These are phyloP conservation scores for Vigna angularis DNA, from an alignment of 306 rosid genomes.

Conservation along the genomic window DNA sequence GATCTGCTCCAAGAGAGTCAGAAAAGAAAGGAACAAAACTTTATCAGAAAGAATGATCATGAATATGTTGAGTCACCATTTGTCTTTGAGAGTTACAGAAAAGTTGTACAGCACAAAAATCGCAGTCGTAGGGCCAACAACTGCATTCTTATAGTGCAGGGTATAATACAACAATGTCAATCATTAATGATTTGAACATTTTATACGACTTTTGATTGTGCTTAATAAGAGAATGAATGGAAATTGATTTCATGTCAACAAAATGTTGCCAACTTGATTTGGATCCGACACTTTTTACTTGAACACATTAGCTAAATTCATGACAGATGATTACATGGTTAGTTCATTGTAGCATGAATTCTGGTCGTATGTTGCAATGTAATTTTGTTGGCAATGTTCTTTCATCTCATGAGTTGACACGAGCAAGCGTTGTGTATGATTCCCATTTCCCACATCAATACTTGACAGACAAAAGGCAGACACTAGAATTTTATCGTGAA, in stretches of 20 bases:
- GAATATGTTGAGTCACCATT: slow-evolving; percentile 10
- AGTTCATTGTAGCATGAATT: not conserved
- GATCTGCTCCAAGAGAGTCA: slow-evolving; percentile 50
- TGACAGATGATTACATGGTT: not conserved
- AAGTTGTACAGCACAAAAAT: slow-evolving; percentile 64
- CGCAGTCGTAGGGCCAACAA: slow-evolving; percentile 31
- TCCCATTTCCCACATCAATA: not conserved
- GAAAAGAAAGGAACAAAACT: slow-evolving; percentile 44
- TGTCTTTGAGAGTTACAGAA: slow-evolving; percentile 14
- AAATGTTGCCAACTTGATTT: not conserved
- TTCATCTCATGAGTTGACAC: not conserved
- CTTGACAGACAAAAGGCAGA: not conserved
- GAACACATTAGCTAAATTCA: not conserved
- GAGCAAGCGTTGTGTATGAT: not conserved
- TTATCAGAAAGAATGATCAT: slow-evolving; percentile 51
- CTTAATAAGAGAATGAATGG: slow-evolving; percentile 2
- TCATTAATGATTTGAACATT: slow-evolving; percentile 35
- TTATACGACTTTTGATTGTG: slow-evolving; percentile 7
- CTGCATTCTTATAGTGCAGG: slow-evolving; percentile 37
- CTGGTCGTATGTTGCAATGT: slow-evolving; percentile 1
- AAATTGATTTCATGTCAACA: slow-evolving; percentile 16
- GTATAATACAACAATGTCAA: slow-evolving; percentile 30
- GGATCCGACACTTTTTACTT: not conserved
- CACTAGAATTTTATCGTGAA: slow-evolving; percentile 28
- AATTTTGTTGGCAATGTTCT: slow-evolving; percentile 4